Conservation (phyloP, 768 basidiomycete genomes). For the Sistotremastrum niveocremeum region DNA sequence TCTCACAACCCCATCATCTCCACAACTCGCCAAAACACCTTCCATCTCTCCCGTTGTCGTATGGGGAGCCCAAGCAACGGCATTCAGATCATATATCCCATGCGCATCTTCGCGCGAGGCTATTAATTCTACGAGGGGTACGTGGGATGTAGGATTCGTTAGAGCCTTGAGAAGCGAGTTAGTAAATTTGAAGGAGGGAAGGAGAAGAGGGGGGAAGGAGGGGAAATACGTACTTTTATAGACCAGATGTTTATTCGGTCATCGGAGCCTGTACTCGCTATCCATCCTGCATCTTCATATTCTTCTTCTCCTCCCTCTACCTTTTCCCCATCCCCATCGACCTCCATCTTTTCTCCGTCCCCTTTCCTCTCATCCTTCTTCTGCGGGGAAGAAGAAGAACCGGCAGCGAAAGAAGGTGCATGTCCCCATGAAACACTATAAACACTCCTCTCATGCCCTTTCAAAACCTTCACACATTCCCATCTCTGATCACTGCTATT, state of each 20-base stretch:
- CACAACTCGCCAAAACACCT: constrained; percentile 64
- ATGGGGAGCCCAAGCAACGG: constrained; percentile 71
- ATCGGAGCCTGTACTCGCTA: constrained; percentile 80
- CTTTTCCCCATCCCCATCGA: constrained; percentile 9
- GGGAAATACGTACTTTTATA: no score
- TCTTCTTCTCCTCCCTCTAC: no score
- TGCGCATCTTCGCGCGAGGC: constrained; percentile 54
- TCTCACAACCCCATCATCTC: constrained; percentile 71
- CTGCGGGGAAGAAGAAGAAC: no score
- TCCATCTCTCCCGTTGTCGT: constrained; percentile 29
- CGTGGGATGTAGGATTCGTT: constrained; percentile 7
- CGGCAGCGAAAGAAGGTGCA: no score
- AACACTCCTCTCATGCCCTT: constrained; percentile 61
- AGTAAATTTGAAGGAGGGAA: constrained; percentile 1
- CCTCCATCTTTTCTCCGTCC: constrained; percentile 11
- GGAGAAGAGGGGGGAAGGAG: no score
- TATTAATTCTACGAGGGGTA: constrained; percentile 33
- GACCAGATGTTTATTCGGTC: constrained; percentile 76
- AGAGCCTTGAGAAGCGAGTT: constrained; percentile 5
- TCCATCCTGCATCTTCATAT: constrained; percentile 45
- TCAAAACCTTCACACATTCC: constrained; percentile 44
- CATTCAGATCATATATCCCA: constrained; percentile 75
- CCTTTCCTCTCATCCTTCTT: constrained; percentile 20
- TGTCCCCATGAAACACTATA: constrained; percentile 66
- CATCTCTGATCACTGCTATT: constrained; percentile 38